These are phyloP conservation scores for Achaetomium macrosporum DNA, from an alignment of 2,329 filamentous ascomycete species.

Conservation along the genomic window DNA sequence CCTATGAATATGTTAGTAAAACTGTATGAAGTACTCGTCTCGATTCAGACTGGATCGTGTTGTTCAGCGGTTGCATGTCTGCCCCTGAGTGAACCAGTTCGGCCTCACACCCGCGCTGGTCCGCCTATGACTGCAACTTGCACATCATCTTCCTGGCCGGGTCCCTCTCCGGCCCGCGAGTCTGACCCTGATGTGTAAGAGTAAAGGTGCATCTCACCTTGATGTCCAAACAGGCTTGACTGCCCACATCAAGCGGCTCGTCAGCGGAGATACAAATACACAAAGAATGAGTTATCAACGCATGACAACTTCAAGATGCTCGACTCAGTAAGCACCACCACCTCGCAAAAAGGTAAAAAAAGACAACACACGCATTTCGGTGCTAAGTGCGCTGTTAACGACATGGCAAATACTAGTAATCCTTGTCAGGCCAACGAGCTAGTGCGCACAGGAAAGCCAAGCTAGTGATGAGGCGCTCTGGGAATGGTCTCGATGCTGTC, in stretches of 20 bases:
- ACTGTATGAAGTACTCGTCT: not conserved
- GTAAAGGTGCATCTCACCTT: too few species aligned
- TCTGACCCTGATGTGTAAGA: too few species aligned
- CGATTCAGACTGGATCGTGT: not conserved
- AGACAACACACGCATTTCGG: not conserved
- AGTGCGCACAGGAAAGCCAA: not conserved
- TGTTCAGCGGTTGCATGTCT: not conserved
- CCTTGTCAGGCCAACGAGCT: not conserved
- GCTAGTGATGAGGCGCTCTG: not conserved
- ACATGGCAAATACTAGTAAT: not conserved
- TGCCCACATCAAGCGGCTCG: too few species aligned
- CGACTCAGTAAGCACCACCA: not conserved
- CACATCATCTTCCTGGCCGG: too few species aligned
- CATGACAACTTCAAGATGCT: not conserved
- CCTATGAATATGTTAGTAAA: not conserved
- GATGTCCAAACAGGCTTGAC: too few species aligned
- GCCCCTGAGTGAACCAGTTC: too few species aligned
- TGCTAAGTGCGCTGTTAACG: not conserved
- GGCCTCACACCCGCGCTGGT: too few species aligned
- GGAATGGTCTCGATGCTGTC: not conserved
- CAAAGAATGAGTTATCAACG: not conserved
- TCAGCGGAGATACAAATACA: too few species aligned
- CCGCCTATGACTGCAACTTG: too few species aligned
- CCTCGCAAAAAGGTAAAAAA: not conserved
- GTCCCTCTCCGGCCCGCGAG: too few species aligned